These are phyloP conservation scores for Leccinum broughii DNA, from an alignment of 768 basidiomycete genomes.

Conservation along the genomic window DNA sequence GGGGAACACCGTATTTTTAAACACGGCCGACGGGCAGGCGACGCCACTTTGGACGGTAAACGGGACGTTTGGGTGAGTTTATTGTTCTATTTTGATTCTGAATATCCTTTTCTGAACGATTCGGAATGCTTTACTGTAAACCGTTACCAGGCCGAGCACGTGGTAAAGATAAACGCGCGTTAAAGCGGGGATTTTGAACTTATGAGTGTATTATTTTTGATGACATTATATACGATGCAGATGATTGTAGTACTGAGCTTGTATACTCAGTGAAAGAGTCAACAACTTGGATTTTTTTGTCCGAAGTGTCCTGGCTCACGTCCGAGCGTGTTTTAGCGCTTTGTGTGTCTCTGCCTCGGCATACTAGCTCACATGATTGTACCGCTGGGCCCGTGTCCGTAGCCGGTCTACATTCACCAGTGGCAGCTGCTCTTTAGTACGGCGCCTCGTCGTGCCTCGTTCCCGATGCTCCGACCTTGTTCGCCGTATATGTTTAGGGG, in stretches of 20 bases:
- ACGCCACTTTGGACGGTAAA: constrained; percentile 14
- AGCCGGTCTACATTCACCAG: too few relatives aligned
- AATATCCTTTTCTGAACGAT: constrained; percentile 31
- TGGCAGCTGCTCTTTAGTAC: too few relatives aligned
- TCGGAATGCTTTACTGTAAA: constrained; percentile 19
- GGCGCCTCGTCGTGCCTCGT: too few relatives aligned
- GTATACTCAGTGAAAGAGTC: background rate
- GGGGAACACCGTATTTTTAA: constrained; percentile 53
- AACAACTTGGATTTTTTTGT: background rate
- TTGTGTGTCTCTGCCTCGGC: constrained; percentile 56
- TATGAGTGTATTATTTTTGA: background rate
- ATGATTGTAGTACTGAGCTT: background rate
- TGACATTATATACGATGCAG: background rate
- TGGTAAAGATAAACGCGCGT: background rate
- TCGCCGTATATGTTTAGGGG: too few relatives aligned
- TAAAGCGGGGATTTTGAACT: background rate
- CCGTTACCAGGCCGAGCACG: background rate
- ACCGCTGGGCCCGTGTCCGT: too few relatives aligned
- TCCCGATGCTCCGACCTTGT: too few relatives aligned
- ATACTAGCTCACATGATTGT: constrained; percentile 30
- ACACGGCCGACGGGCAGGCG: constrained; percentile 32
- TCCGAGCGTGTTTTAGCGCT: too few relatives aligned
- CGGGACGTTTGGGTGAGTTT: constrained; percentile 32
- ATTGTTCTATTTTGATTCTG: background rate
- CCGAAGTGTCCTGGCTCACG: background rate